Evolutionary conservation across 441 rosid genomes (phyloP), one percentile per base, ranked within the genome.

Genomic region (Brassica hybrid): DNA sequence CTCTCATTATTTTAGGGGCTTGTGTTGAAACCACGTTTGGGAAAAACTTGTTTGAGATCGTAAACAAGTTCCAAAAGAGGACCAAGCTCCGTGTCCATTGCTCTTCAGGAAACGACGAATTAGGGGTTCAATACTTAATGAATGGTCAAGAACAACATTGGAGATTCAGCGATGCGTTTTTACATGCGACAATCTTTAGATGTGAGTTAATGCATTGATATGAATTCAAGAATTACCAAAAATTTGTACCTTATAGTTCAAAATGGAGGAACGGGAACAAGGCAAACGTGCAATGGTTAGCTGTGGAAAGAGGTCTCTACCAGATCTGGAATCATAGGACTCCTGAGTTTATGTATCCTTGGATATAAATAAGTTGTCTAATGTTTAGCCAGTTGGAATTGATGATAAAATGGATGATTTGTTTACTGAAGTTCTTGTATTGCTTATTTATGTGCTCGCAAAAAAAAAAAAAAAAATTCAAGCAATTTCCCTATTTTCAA

Each of bases 281-380:
- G 1, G 54, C 11, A 38, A 65, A 69, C 34, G 48, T 10, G 72
- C 52, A 58, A 27, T 68, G 72, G 72, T 43, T 67, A 67, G 72
- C 60, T 8, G 12, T 5, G n/a, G 25, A 30, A 16, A 25, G 10
- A 4, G 72, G 61, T 52, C 18, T 50, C 3, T 50, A 27, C 25
- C 13, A 9, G 11, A 1, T 30, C n/a, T 12, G 7, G 2, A 54
- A 68, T 1, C 9, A 14, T 3, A 2, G 16, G 6, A 7, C 16
- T 50, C 16, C 56, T 68, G 58, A 45, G 10, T 67, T 16, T 30
- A 41, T 52, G 36, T 58, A 11, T 21, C 0, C 0, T 3, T 74
- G 77, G 77, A 0, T 10, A 0, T 74, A 54, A 74, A 45, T 11
- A 1, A 71, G 3, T 11, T 56, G 4, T 52, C 16, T 52, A 18